A percentile compares a stretch with the other conserved stretches of the same genome.
Evolutionary conservation across 2,329 filamentous ascomycete species (phyloP).

Genomic region (Paracoccidioides brasiliensis): DNA sequence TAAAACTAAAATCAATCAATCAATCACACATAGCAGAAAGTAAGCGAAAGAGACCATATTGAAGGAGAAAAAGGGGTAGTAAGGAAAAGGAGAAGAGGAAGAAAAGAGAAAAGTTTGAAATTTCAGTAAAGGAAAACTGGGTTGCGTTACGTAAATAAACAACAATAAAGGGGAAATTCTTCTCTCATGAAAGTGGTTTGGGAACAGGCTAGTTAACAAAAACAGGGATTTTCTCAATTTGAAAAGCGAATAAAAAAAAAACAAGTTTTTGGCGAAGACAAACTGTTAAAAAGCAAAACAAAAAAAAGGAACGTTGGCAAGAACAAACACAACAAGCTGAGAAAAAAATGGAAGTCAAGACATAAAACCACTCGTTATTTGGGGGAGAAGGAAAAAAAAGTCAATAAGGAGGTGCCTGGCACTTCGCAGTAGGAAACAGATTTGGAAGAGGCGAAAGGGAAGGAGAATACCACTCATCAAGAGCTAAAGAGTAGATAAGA

Average conservation of each 20-base stretch:
- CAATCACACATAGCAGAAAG: too few relatives aligned
- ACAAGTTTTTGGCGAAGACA: conserved; percentile 2
- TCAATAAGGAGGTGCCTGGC: background rate
- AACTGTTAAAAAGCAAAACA: too few relatives aligned
- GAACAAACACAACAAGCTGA: background rate
- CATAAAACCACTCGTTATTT: conserved; percentile 1
- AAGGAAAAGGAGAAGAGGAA: conserved; percentile 2
- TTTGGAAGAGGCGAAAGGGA: background rate
- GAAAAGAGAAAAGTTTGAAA: conserved; percentile 4
- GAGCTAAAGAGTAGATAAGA: conserved; percentile 26
- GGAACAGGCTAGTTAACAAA: background rate
- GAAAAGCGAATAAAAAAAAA: background rate
- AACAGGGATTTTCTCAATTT: too few relatives aligned
- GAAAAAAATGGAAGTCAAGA: background rate
- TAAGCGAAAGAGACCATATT: background rate
- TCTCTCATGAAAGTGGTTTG: background rate
- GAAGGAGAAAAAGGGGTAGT: background rate
- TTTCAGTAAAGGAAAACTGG: background rate
- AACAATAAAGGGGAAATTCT: background rate
- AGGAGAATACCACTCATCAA: conserved; percentile 28
- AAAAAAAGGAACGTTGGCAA: too few relatives aligned
- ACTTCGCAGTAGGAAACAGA: background rate
- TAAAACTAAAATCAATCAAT: background rate
- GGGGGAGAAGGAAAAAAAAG: background rate
- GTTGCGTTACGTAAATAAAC: too few relatives aligned